phyloP scores from a whole-genome alignment of 176 grass and related monocot genomes.

The Ensete ventricosum region DNA sequence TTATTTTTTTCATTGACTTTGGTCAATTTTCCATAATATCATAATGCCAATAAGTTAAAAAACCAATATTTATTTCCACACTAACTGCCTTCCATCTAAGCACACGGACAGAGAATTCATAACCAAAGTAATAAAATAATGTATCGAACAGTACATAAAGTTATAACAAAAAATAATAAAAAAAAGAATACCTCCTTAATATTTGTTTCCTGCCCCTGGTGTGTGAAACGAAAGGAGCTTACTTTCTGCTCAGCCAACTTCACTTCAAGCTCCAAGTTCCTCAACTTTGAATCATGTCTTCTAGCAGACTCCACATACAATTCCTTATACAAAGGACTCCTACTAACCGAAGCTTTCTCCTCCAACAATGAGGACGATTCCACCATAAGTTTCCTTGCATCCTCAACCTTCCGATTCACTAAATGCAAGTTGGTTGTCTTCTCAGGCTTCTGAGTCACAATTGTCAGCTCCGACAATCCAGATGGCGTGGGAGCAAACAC shows the following conservation, averaged over 20 bases:
- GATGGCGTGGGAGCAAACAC: neutral
- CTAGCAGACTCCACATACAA: slow-evolving; percentile 34
- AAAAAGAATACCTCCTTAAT: slow-evolving; percentile 30
- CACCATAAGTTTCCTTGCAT: slow-evolving; percentile 13
- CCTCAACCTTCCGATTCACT: slow-evolving; percentile 22
- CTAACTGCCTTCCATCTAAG: neutral
- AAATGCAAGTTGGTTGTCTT: slow-evolving; percentile 19
- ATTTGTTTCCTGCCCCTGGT: neutral
- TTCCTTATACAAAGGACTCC: slow-evolving; percentile 37
- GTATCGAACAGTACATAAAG: neutral
- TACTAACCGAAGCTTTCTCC: slow-evolving; percentile 5
- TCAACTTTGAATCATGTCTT: slow-evolving; percentile 36
- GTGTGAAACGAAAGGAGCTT: slow-evolving; percentile 16
- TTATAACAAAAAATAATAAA: neutral
- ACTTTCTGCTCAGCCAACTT: slow-evolving; percentile 30
- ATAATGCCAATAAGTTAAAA: neutral
- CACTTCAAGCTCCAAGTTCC: slow-evolving; percentile 34
- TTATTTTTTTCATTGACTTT: neutral
- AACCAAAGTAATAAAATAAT: neutral
- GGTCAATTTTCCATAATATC: neutral
- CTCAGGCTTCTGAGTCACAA: slow-evolving; percentile 3
- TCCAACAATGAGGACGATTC: slow-evolving; percentile 9
- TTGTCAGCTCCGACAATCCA: neutral
- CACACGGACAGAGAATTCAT: neutral
- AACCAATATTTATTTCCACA: neutral